Evolutionary conservation across 1,284 basidiomycete genomes (phyloP).

Genomic region (Chiua sp.): DNA sequence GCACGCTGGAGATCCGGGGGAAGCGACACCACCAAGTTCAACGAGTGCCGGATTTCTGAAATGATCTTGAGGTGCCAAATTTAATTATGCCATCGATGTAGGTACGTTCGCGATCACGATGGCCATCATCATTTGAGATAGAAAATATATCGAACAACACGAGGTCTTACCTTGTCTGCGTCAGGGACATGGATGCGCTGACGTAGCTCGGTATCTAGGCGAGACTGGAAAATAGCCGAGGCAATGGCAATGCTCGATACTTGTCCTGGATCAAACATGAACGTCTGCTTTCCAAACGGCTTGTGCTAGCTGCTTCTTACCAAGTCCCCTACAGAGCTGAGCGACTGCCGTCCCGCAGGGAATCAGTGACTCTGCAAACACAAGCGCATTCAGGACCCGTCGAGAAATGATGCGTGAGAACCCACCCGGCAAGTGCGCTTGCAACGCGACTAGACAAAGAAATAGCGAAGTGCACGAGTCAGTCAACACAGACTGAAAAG

Average conservation of each 20-base stretch:
- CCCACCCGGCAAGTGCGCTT: slow-evolving; percentile 19
- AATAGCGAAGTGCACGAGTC: background rate
- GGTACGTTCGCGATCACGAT: too few species aligned
- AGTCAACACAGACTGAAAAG: background rate
- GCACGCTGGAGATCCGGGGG: slow-evolving; percentile 14
- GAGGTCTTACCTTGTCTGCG: slow-evolving; percentile 15
- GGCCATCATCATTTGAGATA: too few species aligned
- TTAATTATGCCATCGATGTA: too few species aligned
- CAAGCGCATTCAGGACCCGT: background rate
- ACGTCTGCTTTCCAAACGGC: background rate
- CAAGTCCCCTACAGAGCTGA: slow-evolving; percentile 18
- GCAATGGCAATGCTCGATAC: slow-evolving; percentile 20
- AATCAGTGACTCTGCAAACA: slow-evolving; percentile 5
- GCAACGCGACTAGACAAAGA: slow-evolving; percentile 17
- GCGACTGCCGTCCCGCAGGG: slow-evolving; percentile 10
- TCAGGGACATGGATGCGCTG: slow-evolving; percentile 13
- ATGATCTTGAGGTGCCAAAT: slow-evolving; percentile 9
- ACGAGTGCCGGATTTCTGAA: slow-evolving; percentile 13
- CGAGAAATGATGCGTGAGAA: background rate
- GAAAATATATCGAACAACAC: too few species aligned
- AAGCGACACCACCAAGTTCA: slow-evolving; percentile 14
- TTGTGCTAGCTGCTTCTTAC: background rate
- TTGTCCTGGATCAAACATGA: slow-evolving; percentile 13
- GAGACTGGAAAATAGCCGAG: slow-evolving; percentile 26
- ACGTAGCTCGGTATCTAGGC: slow-evolving; percentile 23